Evolutionary conservation across 2,329 filamentous ascomycete species (phyloP).

Genomic region (Tolypocladium inflatum): DNA sequence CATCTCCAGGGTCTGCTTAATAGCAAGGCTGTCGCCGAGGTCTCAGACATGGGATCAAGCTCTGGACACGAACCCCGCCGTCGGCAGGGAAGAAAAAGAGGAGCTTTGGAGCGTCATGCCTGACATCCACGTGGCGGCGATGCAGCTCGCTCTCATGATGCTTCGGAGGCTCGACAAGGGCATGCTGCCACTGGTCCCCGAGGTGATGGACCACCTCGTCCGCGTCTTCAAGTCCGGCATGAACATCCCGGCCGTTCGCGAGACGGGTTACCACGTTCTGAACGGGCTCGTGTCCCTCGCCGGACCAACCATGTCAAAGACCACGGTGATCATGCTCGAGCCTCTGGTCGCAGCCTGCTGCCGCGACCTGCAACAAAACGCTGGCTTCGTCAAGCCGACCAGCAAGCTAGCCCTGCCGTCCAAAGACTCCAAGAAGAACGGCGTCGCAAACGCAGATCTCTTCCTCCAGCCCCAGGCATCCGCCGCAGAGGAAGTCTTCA

Average conservation of each 20-base stretch:
- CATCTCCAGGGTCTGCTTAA: conserved; percentile 57
- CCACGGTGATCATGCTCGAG: conserved; percentile 53
- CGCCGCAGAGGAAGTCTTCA: conserved; percentile 18
- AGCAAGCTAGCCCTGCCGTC: conserved; percentile 21
- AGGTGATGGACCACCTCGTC: conserved; percentile 59
- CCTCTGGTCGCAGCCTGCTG: conserved; percentile 60
- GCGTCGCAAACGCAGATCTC: conserved; percentile 58
- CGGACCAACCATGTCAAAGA: conserved; percentile 58
- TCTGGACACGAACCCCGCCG: conserved; percentile 59
- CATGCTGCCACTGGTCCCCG: conserved; percentile 50
- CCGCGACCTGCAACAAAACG: conserved; percentile 56
- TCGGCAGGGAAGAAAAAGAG: conserved; percentile 73
- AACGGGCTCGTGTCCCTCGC: conserved; percentile 47
- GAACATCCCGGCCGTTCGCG: conserved; percentile 44
- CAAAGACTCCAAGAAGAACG: conserved; percentile 26
- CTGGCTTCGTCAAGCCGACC: conserved; percentile 33
- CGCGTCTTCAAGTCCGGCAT: conserved; percentile 59
- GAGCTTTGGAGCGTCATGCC: conserved; percentile 67
- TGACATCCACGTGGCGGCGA: conserved; percentile 60
- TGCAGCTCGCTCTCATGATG: conserved; percentile 52
- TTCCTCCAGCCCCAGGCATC: conserved; percentile 44
- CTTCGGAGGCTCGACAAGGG: conserved; percentile 47
- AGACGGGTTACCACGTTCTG: conserved; percentile 50
- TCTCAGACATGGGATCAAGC: conserved; percentile 37
- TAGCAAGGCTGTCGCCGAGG: conserved; percentile 43